Evolutionary conservation across 129 eudicot species (phyloP), one percentile per base, ranked within the genome.

Genomic region (Chrysanthemum seticuspe): DNA sequence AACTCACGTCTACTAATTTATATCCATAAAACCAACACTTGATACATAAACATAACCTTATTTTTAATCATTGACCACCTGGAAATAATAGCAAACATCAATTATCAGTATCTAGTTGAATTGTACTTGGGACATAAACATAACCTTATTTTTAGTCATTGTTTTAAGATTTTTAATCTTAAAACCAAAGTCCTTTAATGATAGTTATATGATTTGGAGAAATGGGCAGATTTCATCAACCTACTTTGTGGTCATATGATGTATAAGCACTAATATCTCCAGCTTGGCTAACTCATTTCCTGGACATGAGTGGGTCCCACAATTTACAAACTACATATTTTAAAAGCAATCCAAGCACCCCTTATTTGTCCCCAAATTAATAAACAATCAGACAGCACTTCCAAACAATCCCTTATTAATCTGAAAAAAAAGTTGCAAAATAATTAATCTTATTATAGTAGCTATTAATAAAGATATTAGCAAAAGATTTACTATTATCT

Each of bases 191-290:
- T 11, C 29, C 8, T 49, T 25, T 50, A 58, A 23, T 49, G 40
- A 60, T 74, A 53, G 5, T 31, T 45, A 62, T 40, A 49, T 63
- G 25, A 55, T 56, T 57, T 15, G 47, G 54, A 79, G 61, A 18
- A 59, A 1, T 27, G 18, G 49, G 25, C 19, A 60, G 66, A 47
- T 51, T 62, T 61, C 68, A 74, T 84, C 74, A 54, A 93, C 98
- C 98, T 93, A 93, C 67, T 93, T 93, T 80, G 98, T 93, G 82
- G 97, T 93, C 73, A 93, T 47, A 64, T 93, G 98, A 82, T 93
- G 98, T 73, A 89, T 40, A 44, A 93, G 85, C 40, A 93, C 89
- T 72, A 93, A 77, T 60, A 93, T 89, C 86, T 93, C 98, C 77
- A 86, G 76, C 85, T 93, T 93, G 67, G 98, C 98, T 63, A 93